Evolutionary conservation across 345 rosid genomes (phyloP).

Genomic region (Dipteronia sinensis): DNA sequence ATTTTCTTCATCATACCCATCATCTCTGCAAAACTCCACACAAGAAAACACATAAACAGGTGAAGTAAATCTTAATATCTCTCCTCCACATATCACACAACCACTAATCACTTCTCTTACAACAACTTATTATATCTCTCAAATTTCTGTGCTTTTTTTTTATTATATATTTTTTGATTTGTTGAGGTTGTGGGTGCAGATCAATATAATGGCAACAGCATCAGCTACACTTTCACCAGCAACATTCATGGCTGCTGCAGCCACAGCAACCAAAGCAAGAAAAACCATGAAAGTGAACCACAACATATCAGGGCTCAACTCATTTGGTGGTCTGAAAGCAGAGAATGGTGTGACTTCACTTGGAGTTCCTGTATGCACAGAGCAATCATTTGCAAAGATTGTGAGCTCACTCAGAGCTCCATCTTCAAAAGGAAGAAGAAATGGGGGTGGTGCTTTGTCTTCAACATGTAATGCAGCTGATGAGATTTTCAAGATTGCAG

Average conservation of each 20-base stretch:
- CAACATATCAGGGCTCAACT: conserved; percentile 43
- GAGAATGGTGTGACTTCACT: conserved; percentile 39
- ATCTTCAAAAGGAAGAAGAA: conserved; percentile 27
- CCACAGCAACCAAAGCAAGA: conserved; percentile 23
- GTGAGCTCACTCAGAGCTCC: conserved; percentile 46
- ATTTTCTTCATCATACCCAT: conserved; percentile 1
- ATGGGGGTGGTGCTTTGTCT: conserved; percentile 36
- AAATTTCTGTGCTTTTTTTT: neutral
- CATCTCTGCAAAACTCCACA: conserved; percentile 5
- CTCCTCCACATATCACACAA: neutral
- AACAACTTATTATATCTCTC: neutral
- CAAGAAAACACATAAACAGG: neutral
- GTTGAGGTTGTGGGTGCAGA: conserved; percentile 15
- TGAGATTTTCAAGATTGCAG: conserved; percentile 57
- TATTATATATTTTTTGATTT: neutral
- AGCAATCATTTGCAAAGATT: conserved; percentile 46
- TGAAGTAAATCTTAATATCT: neutral
- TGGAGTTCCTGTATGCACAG: conserved; percentile 34
- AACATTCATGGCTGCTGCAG: conserved; percentile 28
- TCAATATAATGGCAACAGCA: conserved; percentile 34
- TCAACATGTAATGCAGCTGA: conserved; percentile 39
- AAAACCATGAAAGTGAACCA: conserved; percentile 21
- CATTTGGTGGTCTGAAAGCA: conserved; percentile 54
- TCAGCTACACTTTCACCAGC: conserved; percentile 34
- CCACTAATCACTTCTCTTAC: neutral